Base-by-base conservation (phyloP, 164 flowering plant species). In the Piper longum region DNA sequence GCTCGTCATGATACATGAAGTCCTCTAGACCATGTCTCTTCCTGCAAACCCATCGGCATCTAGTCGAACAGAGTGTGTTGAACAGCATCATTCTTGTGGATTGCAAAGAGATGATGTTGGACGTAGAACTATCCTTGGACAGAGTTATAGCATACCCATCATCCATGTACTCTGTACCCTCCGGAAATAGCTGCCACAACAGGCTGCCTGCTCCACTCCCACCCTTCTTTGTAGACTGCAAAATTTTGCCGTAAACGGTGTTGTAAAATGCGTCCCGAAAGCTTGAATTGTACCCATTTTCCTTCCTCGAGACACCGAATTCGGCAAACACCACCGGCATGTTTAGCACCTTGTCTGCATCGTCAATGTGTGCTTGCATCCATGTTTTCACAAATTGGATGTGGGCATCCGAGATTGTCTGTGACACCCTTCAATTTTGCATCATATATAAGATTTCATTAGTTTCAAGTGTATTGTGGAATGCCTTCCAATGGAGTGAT, bases 131-230 rank as follows among this genome's bases (percentile, higher is more conserved):
- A 54, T 82, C 73, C 58, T 85, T 82, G 3, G 91, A 73, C 8
- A 93, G 84, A 39, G 83, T 79, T 62, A 88, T 61, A 0, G 96
- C 97, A 74, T 89, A 89, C 8, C 97, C 98, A 69, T 93, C 98
- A 64, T 93, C 85, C 97, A 89, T 89, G 71, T 88, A 81, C 8
- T 93, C 96, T 11, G 95, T 84, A 4, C 96, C 96, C 3, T 85
- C 88, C 0, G 98, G 96, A 69, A 88, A 89, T 18, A 93, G 70
- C 75, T 93, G 98, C 97, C 98, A 93, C 26, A 93, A 1, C 7
- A 93, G 80, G 75, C 81, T 79, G 12, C 97, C 98, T n/a, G 81
- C 82, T 0, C 90, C 96, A 60, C 90, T 73, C 58, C 98, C 97
- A 59, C 97, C 97, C 66, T 73, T 80, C 76, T 62, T 89, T 3